Conservation (phyloP, 2,329 filamentous ascomycete genomes). For the Fusarium sulawesiense region DNA sequence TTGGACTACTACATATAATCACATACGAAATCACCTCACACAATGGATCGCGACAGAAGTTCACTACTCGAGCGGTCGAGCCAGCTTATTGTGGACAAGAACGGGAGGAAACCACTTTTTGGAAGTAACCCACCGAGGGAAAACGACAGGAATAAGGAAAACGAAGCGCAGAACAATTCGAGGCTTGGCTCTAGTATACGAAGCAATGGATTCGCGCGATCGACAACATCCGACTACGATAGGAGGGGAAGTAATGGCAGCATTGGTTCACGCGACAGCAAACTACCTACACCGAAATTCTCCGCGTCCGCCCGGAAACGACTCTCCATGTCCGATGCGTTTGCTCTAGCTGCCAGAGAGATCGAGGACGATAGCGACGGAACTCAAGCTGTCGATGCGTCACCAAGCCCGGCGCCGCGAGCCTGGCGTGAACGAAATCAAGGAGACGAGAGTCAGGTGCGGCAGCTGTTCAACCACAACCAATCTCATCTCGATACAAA, state of each 20-base stretch:
- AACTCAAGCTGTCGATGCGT: constrained; percentile 54
- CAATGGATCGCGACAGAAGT: constrained; percentile 46
- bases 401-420: constrained; percentile 64
- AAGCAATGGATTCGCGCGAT: constrained; percentile 37
- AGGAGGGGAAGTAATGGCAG: constrained; percentile 39
- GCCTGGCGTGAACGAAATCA: constrained; percentile 53
- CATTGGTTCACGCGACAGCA: constrained; percentile 47
- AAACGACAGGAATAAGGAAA: constrained; percentile 41
- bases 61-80: constrained; percentile 40
- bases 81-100: constrained; percentile 54
- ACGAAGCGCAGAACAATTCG: constrained; percentile 29
- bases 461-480: constrained; percentile 45
- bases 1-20: constrained; percentile 22
- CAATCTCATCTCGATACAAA: constrained; percentile 50
- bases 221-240: constrained; percentile 45
- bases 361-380: constrained; percentile 43
- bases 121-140: constrained; percentile 39
- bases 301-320: constrained; percentile 49
- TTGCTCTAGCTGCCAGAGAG: constrained; percentile 49
- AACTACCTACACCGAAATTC: constrained; percentile 51
- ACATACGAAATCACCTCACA: not conserved
- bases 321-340: constrained; percentile 59
- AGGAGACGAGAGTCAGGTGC: constrained; percentile 48
- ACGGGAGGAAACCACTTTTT: constrained; percentile 57
- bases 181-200: constrained; percentile 23